A percentile compares a stretch with the other conserved stretches of the same genome.
These are phyloP conservation scores for Raffaelea deltoideospora DNA, from an alignment of 2,329 filamentous ascomycete species.

Conservation along the genomic window DNA sequence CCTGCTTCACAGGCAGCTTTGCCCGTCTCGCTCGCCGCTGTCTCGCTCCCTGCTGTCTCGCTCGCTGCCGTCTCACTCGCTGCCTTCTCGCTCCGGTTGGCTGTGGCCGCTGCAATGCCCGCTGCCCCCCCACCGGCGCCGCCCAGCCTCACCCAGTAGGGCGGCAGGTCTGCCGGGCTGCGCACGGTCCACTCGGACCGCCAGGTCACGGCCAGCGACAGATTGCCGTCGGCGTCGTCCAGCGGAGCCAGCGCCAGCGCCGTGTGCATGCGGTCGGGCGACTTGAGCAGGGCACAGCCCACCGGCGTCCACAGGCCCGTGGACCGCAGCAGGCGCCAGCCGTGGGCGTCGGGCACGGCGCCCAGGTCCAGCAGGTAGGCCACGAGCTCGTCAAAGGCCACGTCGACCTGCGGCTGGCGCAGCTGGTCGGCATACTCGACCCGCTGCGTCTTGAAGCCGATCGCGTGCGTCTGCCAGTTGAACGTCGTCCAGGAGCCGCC, in stretches of 20 bases:
- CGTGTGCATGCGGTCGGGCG: constrained; percentile 31
- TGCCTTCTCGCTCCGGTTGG: not conserved
- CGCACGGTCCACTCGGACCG: constrained; percentile 36
- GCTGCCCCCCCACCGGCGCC: constrained; percentile 12
- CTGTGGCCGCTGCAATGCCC: not conserved
- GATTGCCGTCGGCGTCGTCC: constrained; percentile 44
- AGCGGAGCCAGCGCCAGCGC: constrained; percentile 38
- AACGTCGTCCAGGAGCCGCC: constrained; percentile 52
- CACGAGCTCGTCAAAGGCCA: constrained; percentile 43
- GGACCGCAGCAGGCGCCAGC: constrained; percentile 39
- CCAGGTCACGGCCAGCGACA: constrained; percentile 44
- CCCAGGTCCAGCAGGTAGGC: constrained; percentile 49
- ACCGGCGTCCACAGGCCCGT: constrained; percentile 46
- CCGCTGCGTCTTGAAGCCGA: constrained; percentile 46
- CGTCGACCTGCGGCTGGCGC: constrained; percentile 35
- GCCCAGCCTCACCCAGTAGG: constrained; percentile 42
- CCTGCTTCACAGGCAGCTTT: too few relatives aligned
- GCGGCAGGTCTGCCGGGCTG: constrained; percentile 35
- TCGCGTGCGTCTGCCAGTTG: constrained; percentile 48
- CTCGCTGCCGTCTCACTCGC: too few relatives aligned
- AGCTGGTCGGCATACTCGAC: constrained; percentile 46
- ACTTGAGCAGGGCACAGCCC: constrained; percentile 39
- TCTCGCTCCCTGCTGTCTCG: too few relatives aligned
- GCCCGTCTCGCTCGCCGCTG: too few relatives aligned
- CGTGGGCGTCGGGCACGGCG: constrained; percentile 42